Evolutionary conservation across 2,329 filamentous ascomycete species (phyloP).

Genomic region (Achaetomium macrosporum): DNA sequence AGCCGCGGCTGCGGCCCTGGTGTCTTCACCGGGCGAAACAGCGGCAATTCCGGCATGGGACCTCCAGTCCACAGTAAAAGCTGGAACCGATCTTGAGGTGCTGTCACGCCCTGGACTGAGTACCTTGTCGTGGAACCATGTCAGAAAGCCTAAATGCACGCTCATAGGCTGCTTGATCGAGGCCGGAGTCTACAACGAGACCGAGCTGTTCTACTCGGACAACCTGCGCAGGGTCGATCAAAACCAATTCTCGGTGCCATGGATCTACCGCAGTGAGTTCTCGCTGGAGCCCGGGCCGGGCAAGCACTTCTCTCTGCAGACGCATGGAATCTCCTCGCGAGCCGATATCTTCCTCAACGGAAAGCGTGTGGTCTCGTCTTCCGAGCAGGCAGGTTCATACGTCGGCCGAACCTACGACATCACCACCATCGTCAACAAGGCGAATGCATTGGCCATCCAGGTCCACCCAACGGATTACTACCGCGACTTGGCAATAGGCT

Average conservation of each 20-base stretch:
- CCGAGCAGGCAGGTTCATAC: slow-evolving; percentile 50
- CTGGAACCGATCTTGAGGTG: slow-evolving; percentile 30
- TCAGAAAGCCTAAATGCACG: slow-evolving; percentile 43
- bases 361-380: slow-evolving; percentile 41
- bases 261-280: slow-evolving; percentile 55
- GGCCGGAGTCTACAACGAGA: slow-evolving; percentile 46
- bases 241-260: slow-evolving; percentile 46
- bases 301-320: slow-evolving; percentile 47
- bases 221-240: slow-evolving; percentile 38
- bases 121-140: slow-evolving; percentile 46
- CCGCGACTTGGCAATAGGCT: slow-evolving; percentile 53
- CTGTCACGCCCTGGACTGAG: slow-evolving; percentile 41
- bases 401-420: slow-evolving; percentile 51
- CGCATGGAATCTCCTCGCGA: slow-evolving; percentile 54
- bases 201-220: slow-evolving; percentile 50
- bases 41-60: slow-evolving; percentile 41
- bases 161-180: slow-evolving; percentile 53
- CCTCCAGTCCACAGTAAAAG: slow-evolving; percentile 40
- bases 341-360: slow-evolving; percentile 58
- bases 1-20: slow-evolving; percentile 12
- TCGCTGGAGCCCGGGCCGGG: slow-evolving; percentile 29
- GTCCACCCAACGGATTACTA: slow-evolving; percentile 55
- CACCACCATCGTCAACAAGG: slow-evolving; percentile 35
- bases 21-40: slow-evolving; percentile 26
- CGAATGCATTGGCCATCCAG: slow-evolving; percentile 48